These are phyloP conservation scores for Allomyces arbusculus DNA, from an alignment of 192 early-diverging fungal species.

Conservation along the genomic window DNA sequence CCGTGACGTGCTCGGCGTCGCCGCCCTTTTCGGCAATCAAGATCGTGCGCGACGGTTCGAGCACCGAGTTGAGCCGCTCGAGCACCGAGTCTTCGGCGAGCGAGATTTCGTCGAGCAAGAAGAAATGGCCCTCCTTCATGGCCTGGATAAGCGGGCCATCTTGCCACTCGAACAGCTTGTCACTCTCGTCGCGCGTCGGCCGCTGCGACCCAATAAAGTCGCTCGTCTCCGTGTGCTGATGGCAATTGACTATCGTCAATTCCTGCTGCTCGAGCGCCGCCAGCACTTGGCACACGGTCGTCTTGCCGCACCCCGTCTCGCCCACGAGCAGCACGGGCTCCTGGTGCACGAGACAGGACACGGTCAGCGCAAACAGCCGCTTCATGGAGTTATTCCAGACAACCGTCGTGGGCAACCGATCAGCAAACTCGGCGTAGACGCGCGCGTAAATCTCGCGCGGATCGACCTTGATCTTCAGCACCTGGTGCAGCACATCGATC, in stretches of 20 bases:
- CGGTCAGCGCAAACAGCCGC: constrained; percentile 65
- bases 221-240: constrained; percentile 83
- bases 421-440: constrained; percentile 26
- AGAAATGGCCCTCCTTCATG: constrained; percentile 64
- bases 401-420: constrained; percentile 11
- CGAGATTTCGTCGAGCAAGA: constrained; percentile 95
- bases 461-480: constrained; percentile 46
- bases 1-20: constrained; percentile 33
- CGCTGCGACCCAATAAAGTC: constrained; percentile 88
- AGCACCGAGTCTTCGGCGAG: constrained; percentile 95
- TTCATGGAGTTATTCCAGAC: constrained; percentile 95
- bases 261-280: constrained; percentile 35
- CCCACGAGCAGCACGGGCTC: constrained; percentile 92
- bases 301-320: constrained; percentile 97
- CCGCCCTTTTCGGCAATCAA: constrained; percentile 82
- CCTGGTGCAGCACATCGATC: constrained; percentile 58
- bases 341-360: constrained; percentile 49
- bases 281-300: constrained; percentile 89
- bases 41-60: constrained; percentile 67
- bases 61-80: constrained; percentile 82
- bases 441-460: constrained; percentile 41
- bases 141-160: constrained; percentile 87
- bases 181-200: constrained; percentile 35
- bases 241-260: constrained; percentile 84
- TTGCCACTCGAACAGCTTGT: constrained; percentile 78